Percentiles rank a stretch among this genome's conserved stretches.
Conservation (phyloP, 257 asterid species). For the Ajuga chamaepitys region DNA sequence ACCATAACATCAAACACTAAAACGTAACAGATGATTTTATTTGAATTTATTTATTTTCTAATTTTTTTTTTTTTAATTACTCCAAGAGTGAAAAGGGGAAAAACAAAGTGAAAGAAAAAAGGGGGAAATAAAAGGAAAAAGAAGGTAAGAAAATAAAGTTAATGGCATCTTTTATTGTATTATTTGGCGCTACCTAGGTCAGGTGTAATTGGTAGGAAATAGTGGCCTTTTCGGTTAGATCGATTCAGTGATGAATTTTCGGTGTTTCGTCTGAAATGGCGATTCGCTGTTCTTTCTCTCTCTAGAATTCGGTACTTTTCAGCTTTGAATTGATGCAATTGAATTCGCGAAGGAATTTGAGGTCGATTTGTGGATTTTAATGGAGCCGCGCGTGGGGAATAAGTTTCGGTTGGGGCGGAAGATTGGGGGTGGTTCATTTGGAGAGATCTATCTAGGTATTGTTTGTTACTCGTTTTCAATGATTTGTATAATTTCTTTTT, state of each 20-base stretch:
- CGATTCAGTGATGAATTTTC: constrained; percentile 21
- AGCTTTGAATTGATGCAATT: constrained; percentile 4
- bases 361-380: constrained; percentile 20
- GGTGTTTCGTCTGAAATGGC: constrained; percentile 20
- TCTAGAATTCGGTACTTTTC: constrained; percentile 16
- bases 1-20: too few species aligned
- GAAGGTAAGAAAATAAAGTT: too few species aligned
- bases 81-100: too few species aligned
- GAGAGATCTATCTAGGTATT: constrained; percentile 55
- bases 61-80: too few species aligned
- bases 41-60: too few species aligned
- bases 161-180: too few species aligned
- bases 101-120: too few species aligned
- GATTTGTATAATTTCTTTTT: constrained; percentile 1
- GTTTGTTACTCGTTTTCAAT: background rate
- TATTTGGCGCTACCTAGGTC: background rate
- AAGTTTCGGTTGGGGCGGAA: constrained; percentile 57
- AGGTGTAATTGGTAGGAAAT: constrained; percentile 2
- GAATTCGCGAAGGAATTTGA: constrained; percentile 4
- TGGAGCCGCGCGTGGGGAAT: constrained; percentile 72
- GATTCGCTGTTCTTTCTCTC: constrained; percentile 12
- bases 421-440: constrained; percentile 70
- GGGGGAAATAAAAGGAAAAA: too few species aligned
- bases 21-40: too few species aligned
- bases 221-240: constrained; percentile 25